Evolutionary conservation across 257 asterid genomes (phyloP).

Genomic region (Cruciata laevipes): DNA sequence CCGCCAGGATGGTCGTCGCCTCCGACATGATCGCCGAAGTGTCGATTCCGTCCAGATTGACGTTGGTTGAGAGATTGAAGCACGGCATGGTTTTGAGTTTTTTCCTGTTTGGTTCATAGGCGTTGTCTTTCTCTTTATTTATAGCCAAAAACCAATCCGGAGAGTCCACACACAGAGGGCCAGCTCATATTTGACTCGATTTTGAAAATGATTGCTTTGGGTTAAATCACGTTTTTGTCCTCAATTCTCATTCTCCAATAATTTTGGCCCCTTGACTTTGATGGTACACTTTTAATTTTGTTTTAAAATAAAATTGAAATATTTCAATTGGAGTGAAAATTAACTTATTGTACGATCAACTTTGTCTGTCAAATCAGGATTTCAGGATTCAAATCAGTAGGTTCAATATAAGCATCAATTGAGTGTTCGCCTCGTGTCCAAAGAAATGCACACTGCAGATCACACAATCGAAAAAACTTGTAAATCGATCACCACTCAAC

Average conservation of each 20-base stretch:
- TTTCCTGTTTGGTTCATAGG: too few relatives aligned
- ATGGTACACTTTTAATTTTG: too few relatives aligned
- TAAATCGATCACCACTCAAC: neutral
- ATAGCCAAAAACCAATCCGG: neutral
- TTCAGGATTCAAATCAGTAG: too few relatives aligned
- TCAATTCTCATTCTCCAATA: neutral
- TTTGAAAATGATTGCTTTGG: neutral
- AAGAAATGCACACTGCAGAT: too few relatives aligned
- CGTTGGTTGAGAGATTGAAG: constrained; percentile 77
- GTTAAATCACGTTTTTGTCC: neutral
- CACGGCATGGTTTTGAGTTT: constrained; percentile 71
- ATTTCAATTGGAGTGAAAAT: too few relatives aligned
- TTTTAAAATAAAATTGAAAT: too few relatives aligned
- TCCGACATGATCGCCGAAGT: constrained; percentile 80
- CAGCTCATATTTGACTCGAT: neutral
- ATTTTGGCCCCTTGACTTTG: neutral
- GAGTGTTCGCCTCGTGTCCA: too few relatives aligned
- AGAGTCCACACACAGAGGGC: neutral
- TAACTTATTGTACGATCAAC: too few relatives aligned
- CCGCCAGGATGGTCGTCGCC: constrained; percentile 75
- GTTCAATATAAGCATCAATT: too few relatives aligned
- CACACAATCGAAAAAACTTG: too few relatives aligned
- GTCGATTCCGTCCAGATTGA: constrained; percentile 69
- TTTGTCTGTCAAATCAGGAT: too few relatives aligned
- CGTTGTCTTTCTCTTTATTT: neutral